Evolutionary conservation across 257 asterid genomes (phyloP), one percentile per base, ranked within the genome.

Genomic region (Verbascum thapsus): DNA sequence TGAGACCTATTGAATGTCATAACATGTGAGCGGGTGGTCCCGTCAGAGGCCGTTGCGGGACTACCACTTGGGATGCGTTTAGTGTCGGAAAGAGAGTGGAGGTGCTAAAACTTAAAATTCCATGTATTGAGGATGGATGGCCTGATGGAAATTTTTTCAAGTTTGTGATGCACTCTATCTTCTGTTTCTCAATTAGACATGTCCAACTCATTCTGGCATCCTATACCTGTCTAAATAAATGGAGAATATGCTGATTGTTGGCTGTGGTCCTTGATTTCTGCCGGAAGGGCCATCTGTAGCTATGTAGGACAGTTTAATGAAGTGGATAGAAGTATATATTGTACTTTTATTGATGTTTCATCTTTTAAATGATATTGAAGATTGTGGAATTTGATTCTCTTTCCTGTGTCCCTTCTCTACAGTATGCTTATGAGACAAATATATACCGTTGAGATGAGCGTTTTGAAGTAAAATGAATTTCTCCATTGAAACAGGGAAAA

Each of bases 141-240:
- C n/a, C 53, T 37, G 59, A 49, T 16, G 37, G 4, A 40, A 47
- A 26, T 16, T 20, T 38, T 45, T 45, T 16, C 6, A 59, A 26
- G 54, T 47, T 56, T 68, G 51, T 67, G 40, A 53, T 43, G 43
- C 16, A 18, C 8, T 15, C n/a, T 38, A 7, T 44, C 40, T 22
- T 60, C 39, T 60, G 30, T 60, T 5, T 10, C 10, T 44, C 17
- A 37, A 20, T 9, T 39, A 40, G 61, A 56, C 45, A 35, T 44
- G 42, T 26, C 32, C 5, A 5, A 26, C 32, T 26, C 32, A 26
- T 26, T 26, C 32, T 26, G 32, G 32, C 32, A 26, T 26, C 3
- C 32, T 26, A 26, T 2, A 5, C 5, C 32, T 26, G 32, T 26
- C 32, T 26, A 26, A 26, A 26, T 26, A 26, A 26, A 26, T 26